phyloP scores from a whole-genome alignment of 495 filamentous ascomycete species.

The Niebla homalea region DNA sequence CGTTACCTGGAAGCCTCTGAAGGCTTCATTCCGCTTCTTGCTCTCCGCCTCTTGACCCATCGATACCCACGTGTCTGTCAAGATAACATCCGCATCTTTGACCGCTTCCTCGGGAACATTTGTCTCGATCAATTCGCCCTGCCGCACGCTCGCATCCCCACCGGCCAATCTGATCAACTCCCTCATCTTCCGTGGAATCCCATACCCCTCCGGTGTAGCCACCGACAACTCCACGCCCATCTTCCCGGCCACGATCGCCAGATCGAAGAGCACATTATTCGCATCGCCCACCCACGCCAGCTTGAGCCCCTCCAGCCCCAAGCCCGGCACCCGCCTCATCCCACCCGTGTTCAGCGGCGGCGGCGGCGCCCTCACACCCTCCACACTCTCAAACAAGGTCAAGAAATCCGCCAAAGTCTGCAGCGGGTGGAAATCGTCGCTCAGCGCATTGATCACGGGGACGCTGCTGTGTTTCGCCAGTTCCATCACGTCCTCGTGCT shows the following conservation, averaged over 20 bases:
- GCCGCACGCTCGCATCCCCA: conserved; percentile 31
- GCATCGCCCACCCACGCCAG: conserved; percentile 94
- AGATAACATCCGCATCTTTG: conserved; percentile 74
- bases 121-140: conserved; percentile 62
- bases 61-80: conserved; percentile 94
- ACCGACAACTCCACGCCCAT: conserved; percentile 75
- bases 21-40: conserved; percentile 60
- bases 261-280: conserved; percentile 92
- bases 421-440: conserved; percentile 76
- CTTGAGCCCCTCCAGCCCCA: conserved; percentile 70
- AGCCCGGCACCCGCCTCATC: conserved; percentile 31
- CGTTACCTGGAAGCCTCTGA: conserved; percentile 83
- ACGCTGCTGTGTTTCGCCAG: conserved; percentile 71
- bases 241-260: conserved; percentile 74
- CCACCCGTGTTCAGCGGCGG: conserved; percentile 32
- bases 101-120: conserved; percentile 77
- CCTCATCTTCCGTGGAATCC: conserved; percentile 58
- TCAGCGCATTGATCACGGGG: conserved; percentile 90
- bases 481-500: conserved; percentile 66
- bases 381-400: conserved; percentile 59
- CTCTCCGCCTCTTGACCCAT: conserved; percentile 92
- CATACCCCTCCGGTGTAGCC: conserved; percentile 73
- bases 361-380: no score
- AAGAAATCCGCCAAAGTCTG: conserved; percentile 88
- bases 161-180: conserved; percentile 51